These are phyloP conservation scores for Cercospora brassicicola DNA, from an alignment of 2,329 filamentous ascomycete genomes.

Conservation along the genomic window DNA sequence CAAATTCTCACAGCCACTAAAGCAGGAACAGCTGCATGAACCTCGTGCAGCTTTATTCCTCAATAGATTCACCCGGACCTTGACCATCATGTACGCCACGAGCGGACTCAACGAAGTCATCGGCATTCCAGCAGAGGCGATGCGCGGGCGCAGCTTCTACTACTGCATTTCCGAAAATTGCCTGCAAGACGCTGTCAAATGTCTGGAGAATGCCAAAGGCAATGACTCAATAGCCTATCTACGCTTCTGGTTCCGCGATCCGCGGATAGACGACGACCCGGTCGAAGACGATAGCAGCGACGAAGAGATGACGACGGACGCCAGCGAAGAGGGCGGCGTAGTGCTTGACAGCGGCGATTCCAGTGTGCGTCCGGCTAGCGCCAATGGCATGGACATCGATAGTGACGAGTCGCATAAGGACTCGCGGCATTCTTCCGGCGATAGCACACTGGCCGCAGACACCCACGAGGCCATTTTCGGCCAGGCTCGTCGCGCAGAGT, in stretches of 20 bases:
- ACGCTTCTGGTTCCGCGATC: constrained; percentile 80
- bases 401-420: constrained; percentile 23
- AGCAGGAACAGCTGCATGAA: constrained; percentile 61
- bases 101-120: constrained; percentile 73
- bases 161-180: constrained; percentile 80
- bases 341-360: constrained; percentile 43
- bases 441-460: constrained; percentile 44
- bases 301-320: constrained; percentile 51
- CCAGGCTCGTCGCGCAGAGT: constrained; percentile 40
- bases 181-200: constrained; percentile 71
- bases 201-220: constrained; percentile 79
- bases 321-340: constrained; percentile 53
- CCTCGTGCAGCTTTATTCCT: constrained; percentile 81
- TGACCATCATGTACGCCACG: constrained; percentile 85
- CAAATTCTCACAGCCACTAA: constrained; percentile 66
- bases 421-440: constrained; percentile 48
- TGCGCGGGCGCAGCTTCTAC: constrained; percentile 80
- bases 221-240: constrained; percentile 91
- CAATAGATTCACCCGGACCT: constrained; percentile 79
- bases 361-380: constrained; percentile 16
- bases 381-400: constrained; percentile 23
- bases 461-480: constrained; percentile 50
- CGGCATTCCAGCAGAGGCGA: constrained; percentile 66
- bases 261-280: constrained; percentile 53
- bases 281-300: constrained; percentile 44